Evolutionary conservation across 2,329 filamentous ascomycete genomes (phyloP).

Genomic region (Botrytis pseudocinerea): DNA sequence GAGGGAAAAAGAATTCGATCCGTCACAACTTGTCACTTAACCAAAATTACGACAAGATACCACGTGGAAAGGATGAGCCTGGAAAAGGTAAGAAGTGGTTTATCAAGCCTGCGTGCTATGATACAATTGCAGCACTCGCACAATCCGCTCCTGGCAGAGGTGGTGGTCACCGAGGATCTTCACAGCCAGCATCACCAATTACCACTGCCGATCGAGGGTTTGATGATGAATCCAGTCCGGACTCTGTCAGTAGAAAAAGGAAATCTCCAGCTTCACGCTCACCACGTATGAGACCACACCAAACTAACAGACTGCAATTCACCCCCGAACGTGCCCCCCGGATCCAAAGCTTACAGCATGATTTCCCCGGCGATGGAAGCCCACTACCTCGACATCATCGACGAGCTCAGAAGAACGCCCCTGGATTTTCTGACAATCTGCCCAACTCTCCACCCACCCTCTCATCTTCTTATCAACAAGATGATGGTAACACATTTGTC

Average conservation of each 20-base stretch:
- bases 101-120: slow-evolving; percentile 77
- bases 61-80: slow-evolving; percentile 88
- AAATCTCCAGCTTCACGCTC: slow-evolving; percentile 54
- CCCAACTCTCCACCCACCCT: slow-evolving; percentile 59
- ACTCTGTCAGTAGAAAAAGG: slow-evolving; percentile 58
- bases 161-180: slow-evolving; percentile 66
- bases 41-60: slow-evolving; percentile 91
- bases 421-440: slow-evolving; percentile 51
- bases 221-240: slow-evolving; percentile 51
- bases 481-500: slow-evolving; percentile 62
- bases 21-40: slow-evolving; percentile 94
- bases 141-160: slow-evolving; percentile 53
- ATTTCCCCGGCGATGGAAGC: slow-evolving; percentile 53
- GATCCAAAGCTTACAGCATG: slow-evolving; percentile 34
- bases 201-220: slow-evolving; percentile 58
- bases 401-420: slow-evolving; percentile 46
- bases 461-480: slow-evolving; percentile 62
- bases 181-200: slow-evolving; percentile 67
- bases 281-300: slow-evolving; percentile 54
- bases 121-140: slow-evolving; percentile 62
- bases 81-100: slow-evolving; percentile 99
- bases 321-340: slow-evolving; percentile 58
- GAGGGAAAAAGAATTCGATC: slow-evolving; percentile 73
- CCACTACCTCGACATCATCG: slow-evolving; percentile 58
- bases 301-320: slow-evolving; percentile 48